Evolutionary conservation across 805 yeast species (phyloP).

Genomic region (Saturnispora bothae): DNA sequence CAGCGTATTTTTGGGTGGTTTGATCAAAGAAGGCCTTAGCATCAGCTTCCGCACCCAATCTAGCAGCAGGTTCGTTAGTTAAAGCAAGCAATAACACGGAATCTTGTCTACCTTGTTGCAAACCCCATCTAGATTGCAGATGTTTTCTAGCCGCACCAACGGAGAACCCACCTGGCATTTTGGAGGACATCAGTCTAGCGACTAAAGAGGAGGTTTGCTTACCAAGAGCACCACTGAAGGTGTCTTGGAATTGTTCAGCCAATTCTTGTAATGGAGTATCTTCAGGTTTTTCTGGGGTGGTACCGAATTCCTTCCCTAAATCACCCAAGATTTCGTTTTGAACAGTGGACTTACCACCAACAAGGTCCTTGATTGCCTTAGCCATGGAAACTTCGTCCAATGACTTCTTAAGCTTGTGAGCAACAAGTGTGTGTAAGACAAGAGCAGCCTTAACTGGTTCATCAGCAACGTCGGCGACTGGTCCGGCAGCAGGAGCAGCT

Average conservation of each 20-base stretch:
- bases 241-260: slow-evolving; percentile 90
- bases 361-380: slow-evolving; percentile 93
- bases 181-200: slow-evolving; percentile 86
- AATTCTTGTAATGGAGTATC: slow-evolving; percentile 93
- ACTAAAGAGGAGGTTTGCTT: slow-evolving; percentile 84
- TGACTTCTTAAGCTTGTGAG: slow-evolving; percentile 90
- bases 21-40: slow-evolving; percentile 85
- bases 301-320: slow-evolving; percentile 94
- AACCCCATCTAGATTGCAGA: slow-evolving; percentile 85
- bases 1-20: slow-evolving; percentile 75
- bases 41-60: slow-evolving; percentile 78
- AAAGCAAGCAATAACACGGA: slow-evolving; percentile 73
- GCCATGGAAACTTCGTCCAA: slow-evolving; percentile 76
- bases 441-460: slow-evolving; percentile 80
- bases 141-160: slow-evolving; percentile 87
- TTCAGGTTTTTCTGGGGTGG: slow-evolving; percentile 98
- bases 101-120: slow-evolving; percentile 91
- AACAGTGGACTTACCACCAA: slow-evolving; percentile 96
- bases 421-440: slow-evolving; percentile 80
- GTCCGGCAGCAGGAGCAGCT: slow-evolving; percentile 63
- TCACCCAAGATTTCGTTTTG: slow-evolving; percentile 99
- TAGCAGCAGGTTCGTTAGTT: slow-evolving; percentile 82
- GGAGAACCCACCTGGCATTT: slow-evolving; percentile 99
- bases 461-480: slow-evolving; percentile 79
- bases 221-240: slow-evolving; percentile 82